phyloP scores from a whole-genome alignment of 164 flowering plant species.

The Annona cherimola region DNA sequence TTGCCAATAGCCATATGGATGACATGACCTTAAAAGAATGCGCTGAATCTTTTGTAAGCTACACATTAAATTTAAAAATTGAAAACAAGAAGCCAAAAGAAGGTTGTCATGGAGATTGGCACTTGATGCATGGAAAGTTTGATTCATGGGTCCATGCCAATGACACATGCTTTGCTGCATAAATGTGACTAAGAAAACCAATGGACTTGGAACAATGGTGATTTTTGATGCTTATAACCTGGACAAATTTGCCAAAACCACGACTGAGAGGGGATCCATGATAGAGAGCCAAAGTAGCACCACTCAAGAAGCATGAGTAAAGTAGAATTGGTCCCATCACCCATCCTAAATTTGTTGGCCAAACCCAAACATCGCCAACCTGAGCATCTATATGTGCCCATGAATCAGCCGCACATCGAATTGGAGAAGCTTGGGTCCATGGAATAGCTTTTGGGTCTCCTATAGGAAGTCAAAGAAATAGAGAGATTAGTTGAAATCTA shows the following conservation, averaged over 20 bases:
- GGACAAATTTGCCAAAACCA: conserved; percentile 90
- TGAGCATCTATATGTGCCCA: conserved; percentile 62
- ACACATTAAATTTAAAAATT: not conserved
- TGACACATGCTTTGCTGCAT: not conserved
- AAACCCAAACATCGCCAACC: conserved; percentile 67
- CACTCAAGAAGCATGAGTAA: conserved; percentile 65
- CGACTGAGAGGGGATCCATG: conserved; percentile 93
- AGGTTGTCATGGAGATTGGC: not conserved
- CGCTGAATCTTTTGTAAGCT: not conserved
- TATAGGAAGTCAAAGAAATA: conserved; percentile 15
- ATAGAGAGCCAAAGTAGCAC: conserved; percentile 80
- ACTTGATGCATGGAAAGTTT: not conserved
- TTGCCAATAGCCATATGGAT: not conserved
- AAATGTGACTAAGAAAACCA: not conserved
- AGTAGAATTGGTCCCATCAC: conserved; percentile 71
- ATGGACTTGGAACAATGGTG: not conserved
- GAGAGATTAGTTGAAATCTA: not conserved
- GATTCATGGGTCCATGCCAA: too few relatives aligned
- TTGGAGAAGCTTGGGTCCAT: conserved; percentile 86
- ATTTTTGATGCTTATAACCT: conserved; percentile 32
- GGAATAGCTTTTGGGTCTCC: conserved; percentile 98
- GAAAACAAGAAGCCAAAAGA: not conserved
- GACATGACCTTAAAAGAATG: not conserved
- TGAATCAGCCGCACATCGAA: conserved; percentile 60
- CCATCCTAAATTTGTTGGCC: conserved; percentile 99